Conservation (phyloP, 345 rosid species). For the Citrus hindsii region DNA sequence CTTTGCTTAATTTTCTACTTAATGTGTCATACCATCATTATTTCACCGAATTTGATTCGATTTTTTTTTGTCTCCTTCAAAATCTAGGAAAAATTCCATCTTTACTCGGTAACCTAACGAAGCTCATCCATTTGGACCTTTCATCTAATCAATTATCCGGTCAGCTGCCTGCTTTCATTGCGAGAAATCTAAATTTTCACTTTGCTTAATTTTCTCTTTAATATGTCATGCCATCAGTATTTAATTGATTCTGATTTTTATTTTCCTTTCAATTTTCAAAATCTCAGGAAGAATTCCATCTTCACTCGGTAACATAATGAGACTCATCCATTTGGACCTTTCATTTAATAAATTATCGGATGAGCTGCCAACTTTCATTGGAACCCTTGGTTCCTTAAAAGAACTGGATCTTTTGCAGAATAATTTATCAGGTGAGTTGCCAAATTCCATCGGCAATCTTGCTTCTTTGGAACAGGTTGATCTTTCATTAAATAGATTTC, state of each 20-base stretch:
- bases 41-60: too few relatives aligned
- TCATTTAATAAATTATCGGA: background rate
- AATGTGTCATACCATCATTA: too few relatives aligned
- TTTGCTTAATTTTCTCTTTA: too few relatives aligned
- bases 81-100: background rate
- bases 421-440: too few relatives aligned
- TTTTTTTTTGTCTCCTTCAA: background rate
- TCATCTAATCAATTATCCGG: background rate
- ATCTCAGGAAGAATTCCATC: background rate
- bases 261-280: too few relatives aligned
- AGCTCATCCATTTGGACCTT: background rate
- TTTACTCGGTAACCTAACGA: background rate
- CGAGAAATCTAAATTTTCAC: background rate
- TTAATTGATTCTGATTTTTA: too few relatives aligned
- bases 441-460: too few relatives aligned
- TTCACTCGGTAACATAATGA: background rate
- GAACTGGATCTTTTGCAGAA: too few relatives aligned
- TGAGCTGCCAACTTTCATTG: background rate
- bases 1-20: background rate
- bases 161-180: slow-evolving; percentile 1
- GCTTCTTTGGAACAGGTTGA: too few relatives aligned
- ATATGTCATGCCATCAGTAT: too few relatives aligned
- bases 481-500: background rate
- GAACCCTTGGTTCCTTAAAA: background rate
- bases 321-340: background rate